A percentile compares a stretch with the other conserved stretches of the same genome.
Conservation (phyloP, 148 eudicot genomes). For the Amaranthus cruentus region DNA sequence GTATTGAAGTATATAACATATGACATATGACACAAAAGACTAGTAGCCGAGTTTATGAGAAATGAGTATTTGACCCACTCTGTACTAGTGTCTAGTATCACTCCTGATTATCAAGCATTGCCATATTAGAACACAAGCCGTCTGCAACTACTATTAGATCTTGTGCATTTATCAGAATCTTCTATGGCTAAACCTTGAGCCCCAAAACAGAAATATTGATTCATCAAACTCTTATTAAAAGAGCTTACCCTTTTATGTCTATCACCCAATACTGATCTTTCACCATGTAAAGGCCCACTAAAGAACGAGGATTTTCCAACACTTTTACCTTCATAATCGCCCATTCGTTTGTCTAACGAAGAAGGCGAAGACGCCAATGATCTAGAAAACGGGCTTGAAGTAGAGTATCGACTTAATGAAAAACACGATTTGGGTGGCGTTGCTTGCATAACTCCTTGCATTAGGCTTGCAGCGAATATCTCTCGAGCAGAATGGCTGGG, state of each 20-base stretch:
- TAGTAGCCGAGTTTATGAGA: too few relatives aligned
- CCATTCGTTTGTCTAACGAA: constrained; percentile 20
- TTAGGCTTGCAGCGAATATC: constrained; percentile 48
- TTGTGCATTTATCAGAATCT: constrained; percentile 24
- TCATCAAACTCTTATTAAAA: constrained; percentile 53
- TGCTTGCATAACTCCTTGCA: constrained; percentile 60
- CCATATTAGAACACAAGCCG: constrained; percentile 28
- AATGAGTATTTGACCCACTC: too few relatives aligned
- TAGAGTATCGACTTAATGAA: constrained; percentile 27
- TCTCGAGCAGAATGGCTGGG: constrained; percentile 49
- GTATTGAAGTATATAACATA: too few relatives aligned
- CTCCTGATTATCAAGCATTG: background rate
- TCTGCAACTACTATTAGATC: constrained; percentile 25
- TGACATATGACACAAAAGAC: too few relatives aligned
- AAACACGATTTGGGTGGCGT: constrained; percentile 28
- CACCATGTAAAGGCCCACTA: constrained; percentile 33
- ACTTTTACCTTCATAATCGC: constrained; percentile 12
- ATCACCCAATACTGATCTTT: constrained; percentile 21
- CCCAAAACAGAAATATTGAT: constrained; percentile 83
- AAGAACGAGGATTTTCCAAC: constrained; percentile 21
- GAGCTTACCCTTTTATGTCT: constrained; percentile 35
- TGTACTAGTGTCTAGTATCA: too few relatives aligned
- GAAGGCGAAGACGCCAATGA: constrained; percentile 44
- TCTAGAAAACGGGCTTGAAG: constrained; percentile 45
- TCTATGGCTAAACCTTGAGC: constrained; percentile 64